Evolutionary conservation across 139 green algal species (phyloP).

Genomic region (Diplosphaera chodatii): DNA sequence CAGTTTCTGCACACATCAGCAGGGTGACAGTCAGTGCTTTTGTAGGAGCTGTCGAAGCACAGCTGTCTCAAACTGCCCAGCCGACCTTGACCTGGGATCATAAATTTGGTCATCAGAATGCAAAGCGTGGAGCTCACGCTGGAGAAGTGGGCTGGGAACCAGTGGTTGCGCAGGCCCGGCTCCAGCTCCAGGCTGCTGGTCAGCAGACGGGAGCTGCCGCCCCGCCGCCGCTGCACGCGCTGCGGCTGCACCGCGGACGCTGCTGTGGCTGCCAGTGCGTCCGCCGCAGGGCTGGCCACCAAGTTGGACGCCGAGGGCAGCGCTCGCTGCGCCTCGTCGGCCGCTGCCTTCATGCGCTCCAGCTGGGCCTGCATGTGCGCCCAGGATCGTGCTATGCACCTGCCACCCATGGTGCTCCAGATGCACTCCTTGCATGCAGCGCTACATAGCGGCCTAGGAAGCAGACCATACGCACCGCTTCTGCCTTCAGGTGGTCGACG

Average conservation of each 20-base stretch:
- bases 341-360: background rate
- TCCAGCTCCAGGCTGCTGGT: constrained; percentile 54
- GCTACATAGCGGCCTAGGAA: too few relatives aligned
- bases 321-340: background rate
- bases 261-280: background rate
- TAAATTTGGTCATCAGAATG: too few relatives aligned
- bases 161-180: constrained; percentile 55
- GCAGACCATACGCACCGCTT: constrained; percentile 31
- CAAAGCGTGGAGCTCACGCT: constrained; percentile 10
- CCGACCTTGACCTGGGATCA: too few relatives aligned
- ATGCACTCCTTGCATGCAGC: too few relatives aligned
- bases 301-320: background rate
- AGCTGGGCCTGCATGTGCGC: background rate
- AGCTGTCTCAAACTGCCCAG: too few relatives aligned
- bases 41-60: too few relatives aligned
- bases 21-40: too few relatives aligned
- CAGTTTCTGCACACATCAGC: constrained; percentile 27
- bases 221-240: background rate
- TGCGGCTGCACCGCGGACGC: background rate
- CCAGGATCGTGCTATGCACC: constrained; percentile 3
- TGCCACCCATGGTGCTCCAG: background rate
- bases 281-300: background rate
- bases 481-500: constrained; percentile 65
- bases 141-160: constrained; percentile 64
- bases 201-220: constrained; percentile 19